phyloP scores from a whole-genome alignment of 2,329 filamentous ascomycete species.

The Ascochyta viciae-villosae region DNA sequence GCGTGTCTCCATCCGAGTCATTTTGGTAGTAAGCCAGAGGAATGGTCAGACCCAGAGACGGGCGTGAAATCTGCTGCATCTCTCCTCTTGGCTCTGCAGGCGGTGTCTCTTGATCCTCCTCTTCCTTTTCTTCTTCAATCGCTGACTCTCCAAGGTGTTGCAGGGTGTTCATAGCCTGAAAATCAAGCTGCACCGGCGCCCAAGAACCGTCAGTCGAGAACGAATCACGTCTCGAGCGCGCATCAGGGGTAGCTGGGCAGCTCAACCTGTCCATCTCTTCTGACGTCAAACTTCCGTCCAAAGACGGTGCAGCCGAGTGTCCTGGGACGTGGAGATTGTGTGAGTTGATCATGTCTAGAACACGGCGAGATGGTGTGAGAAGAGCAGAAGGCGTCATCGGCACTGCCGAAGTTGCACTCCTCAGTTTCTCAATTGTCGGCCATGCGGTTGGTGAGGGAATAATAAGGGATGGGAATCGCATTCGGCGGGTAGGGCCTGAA shows the following conservation, averaged over 20 bases:
- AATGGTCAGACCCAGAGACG: conserved; percentile 54
- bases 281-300: conserved; percentile 87
- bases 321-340: conserved; percentile 70
- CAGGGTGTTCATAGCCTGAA: conserved; percentile 80
- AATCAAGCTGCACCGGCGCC: conserved; percentile 70
- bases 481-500: conserved; percentile 46
- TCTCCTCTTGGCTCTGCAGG: conserved; percentile 61
- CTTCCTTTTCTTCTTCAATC: conserved; percentile 20
- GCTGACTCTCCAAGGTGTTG: conserved; percentile 66
- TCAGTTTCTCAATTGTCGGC: conserved; percentile 63
- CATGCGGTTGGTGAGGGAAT: conserved; percentile 66
- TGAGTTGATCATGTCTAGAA: conserved; percentile 72
- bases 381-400: conserved; percentile 56
- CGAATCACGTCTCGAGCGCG: conserved; percentile 46
- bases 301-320: conserved; percentile 81
- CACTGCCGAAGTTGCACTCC: conserved; percentile 63
- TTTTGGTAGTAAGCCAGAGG: conserved; percentile 34
- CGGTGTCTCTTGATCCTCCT: conserved; percentile 35
- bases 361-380: conserved; percentile 77
- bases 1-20: conserved; percentile 58
- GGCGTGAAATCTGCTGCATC: conserved; percentile 64
- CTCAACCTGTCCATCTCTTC: conserved; percentile 86
- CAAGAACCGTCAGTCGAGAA: conserved; percentile 67
- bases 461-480: conserved; percentile 63
- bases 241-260: conserved; percentile 81